Evolutionary conservation across 2,329 filamentous ascomycete species (phyloP).

Genomic region (Acrodontium crateriforme): DNA sequence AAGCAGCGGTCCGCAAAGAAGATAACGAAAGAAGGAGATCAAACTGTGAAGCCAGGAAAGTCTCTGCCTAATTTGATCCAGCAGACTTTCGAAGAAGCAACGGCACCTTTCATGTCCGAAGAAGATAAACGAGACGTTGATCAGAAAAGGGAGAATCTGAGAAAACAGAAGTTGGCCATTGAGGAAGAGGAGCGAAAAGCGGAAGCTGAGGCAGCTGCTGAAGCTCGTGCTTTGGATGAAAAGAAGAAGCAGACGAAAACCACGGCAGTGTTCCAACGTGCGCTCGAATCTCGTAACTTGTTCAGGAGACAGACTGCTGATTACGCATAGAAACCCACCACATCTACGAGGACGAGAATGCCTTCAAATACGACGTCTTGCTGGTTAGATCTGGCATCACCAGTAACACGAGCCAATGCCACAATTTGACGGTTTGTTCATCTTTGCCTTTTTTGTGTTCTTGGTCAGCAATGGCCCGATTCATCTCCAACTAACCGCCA

Average conservation of each 20-base stretch:
- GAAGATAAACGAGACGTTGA: slow-evolving; percentile 20
- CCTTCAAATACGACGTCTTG: slow-evolving; percentile 50
- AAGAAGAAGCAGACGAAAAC: slow-evolving; percentile 17
- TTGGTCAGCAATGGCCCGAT: too few species aligned
- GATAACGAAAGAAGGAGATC: slow-evolving; percentile 18
- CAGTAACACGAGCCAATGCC: too few species aligned
- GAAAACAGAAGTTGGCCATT: slow-evolving; percentile 12
- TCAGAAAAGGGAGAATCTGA: slow-evolving; percentile 13
- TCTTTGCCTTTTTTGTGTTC: too few species aligned
- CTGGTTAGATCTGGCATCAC: slow-evolving; percentile 43
- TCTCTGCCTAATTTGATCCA: slow-evolving; percentile 9
- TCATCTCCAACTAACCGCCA: too few species aligned
- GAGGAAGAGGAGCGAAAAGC: slow-evolving; percentile 12
- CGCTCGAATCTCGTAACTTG: too few species aligned
- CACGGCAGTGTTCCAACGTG: slow-evolving; percentile 11
- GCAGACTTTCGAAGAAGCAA: slow-evolving; percentile 25
- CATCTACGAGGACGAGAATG: slow-evolving; percentile 47
- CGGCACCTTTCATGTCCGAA: slow-evolving; percentile 8
- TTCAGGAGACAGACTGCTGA: too few species aligned
- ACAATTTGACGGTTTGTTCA: too few species aligned
- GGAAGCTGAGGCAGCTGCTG: slow-evolving; percentile 15
- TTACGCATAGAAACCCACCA: slow-evolving; percentile 46
- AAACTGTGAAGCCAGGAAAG: neutral
- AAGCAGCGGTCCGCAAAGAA: slow-evolving; percentile 9
- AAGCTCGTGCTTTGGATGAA: too few species aligned